phyloP scores from a whole-genome alignment of 139 green algal species.

The Zygnema cylindricum region DNA sequence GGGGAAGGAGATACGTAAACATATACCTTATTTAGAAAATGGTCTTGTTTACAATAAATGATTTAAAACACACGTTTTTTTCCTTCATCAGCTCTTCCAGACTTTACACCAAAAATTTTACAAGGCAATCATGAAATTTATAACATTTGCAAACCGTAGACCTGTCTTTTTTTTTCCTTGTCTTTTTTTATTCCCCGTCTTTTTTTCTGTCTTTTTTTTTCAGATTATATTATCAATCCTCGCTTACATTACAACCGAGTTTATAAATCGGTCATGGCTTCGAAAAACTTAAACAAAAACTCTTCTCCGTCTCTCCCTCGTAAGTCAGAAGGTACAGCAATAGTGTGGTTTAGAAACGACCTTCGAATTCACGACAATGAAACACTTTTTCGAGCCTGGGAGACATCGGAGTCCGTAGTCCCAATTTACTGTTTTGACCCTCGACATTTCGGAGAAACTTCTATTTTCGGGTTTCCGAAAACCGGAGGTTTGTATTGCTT shows the following conservation, averaged over 20 bases:
- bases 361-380: conserved; percentile 88
- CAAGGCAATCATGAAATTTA: too few species aligned
- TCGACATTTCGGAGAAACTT: conserved; percentile 69
- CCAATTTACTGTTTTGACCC: conserved; percentile 94
- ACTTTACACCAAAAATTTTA: too few species aligned
- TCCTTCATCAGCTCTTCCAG: too few species aligned
- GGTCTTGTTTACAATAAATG: too few species aligned
- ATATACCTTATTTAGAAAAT: too few species aligned
- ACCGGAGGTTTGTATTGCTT: conserved; percentile 18
- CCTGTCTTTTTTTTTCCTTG: conserved; percentile 41
- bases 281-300: neutral
- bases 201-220: neutral
- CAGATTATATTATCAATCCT: neutral
- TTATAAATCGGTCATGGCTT: neutral
- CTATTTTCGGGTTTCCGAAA: conserved; percentile 41
- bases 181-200: neutral
- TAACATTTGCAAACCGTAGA: neutral
- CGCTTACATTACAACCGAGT: conserved; percentile 3
- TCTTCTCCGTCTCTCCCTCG: too few species aligned
- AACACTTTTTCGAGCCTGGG: conserved; percentile 16
- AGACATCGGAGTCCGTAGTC: conserved; percentile 72
- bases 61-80: too few species aligned
- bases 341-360: conserved; percentile 93
- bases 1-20: too few species aligned
- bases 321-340: conserved; percentile 19